Evolutionary conservation across 1,284 basidiomycete species (phyloP), one percentile per base, ranked within the genome.

Genomic region (Puccinia polysora): DNA sequence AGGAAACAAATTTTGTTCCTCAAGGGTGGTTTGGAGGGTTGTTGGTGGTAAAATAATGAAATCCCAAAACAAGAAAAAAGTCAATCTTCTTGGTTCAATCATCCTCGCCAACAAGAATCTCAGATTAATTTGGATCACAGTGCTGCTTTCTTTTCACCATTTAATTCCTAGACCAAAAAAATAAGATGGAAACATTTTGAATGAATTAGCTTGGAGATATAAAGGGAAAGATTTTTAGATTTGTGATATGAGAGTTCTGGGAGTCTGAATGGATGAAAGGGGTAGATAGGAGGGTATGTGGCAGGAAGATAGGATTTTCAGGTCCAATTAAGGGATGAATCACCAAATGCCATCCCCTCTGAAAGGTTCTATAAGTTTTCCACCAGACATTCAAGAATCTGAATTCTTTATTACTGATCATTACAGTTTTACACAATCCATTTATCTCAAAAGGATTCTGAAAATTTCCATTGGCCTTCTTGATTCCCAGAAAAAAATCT

Each of bases 51-150:
- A 85, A 70, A 84, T 85, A 73, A 91, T 93, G 1, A 95, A 94
- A 77, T 87, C 85, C 68, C 81, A 98, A 15, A 88, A 89, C 2
- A 90, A 91, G 71, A 94, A 95, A 80, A 94, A 97, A 84, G 90
- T 88, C 73, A n/a, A 12, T 30, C 4, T 53, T 1, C 32, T 14
- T 2, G 12, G 18, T 58, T 15, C 25, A 18, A 28, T n/a, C 23
- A n/a, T 23, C 62, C 32, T 15, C n/a, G 56, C n/a, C 45, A 10
- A 49, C 6, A n/a, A 36, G 38, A 32, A n/a, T n/a, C n/a, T 56
- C n/a, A 55, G 56, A 15, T 53, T 36, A 47, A 14, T 32, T 14
- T 65, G 47, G n/a, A n/a, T n/a, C 12, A n/a, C n/a, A n/a, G n/a
- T n/a, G n/a, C n/a, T n/a, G n/a, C n/a, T n/a, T n/a, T n/a, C n/a